Conservation (phyloP, 2,329 filamentous ascomycete genomes). For the Talaromyces piceae region DNA sequence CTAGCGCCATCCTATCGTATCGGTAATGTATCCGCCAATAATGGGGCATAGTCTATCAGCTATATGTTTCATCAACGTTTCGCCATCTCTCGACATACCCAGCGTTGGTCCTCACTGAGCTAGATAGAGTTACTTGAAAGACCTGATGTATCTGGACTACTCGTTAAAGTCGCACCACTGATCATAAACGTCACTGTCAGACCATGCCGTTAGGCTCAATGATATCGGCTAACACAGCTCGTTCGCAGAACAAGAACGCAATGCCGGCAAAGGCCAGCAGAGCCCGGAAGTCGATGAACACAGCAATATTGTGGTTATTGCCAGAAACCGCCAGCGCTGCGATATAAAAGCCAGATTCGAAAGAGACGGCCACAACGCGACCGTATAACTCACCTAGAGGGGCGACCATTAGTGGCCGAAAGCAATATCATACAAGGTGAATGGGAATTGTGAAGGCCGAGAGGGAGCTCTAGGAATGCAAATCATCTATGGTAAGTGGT, state of each 20-base stretch:
- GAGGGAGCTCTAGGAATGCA: background rate
- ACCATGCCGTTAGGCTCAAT: background rate
- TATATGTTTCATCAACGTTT: slow-evolving; percentile 57
- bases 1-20: slow-evolving; percentile 64
- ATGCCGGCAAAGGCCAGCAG: slow-evolving; percentile 1
- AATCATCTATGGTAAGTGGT: background rate
- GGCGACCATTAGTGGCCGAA: slow-evolving; percentile 45
- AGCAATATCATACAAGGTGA: slow-evolving; percentile 29
- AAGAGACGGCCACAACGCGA: slow-evolving; percentile 21
- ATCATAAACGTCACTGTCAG: slow-evolving; percentile 2
- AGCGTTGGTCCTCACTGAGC: slow-evolving; percentile 18
- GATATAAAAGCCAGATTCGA: background rate
- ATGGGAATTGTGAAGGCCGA: background rate
- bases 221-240: background rate
- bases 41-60: slow-evolving; percentile 50
- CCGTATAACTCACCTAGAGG: slow-evolving; percentile 31
- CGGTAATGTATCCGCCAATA: slow-evolving; percentile 59
- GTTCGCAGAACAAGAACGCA: background rate
- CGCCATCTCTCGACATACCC: slow-evolving; percentile 16
- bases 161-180: slow-evolving; percentile 1
- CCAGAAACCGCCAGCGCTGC: slow-evolving; percentile 15
- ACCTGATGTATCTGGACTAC: background rate
- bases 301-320: slow-evolving; percentile 5
- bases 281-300: slow-evolving; percentile 8
- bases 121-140: slow-evolving; percentile 45